Percentiles rank a stretch among this genome's conserved stretches.
These are phyloP conservation scores for Xerocomellus dryophilus DNA, from an alignment of 768 basidiomycete species.

Conservation along the genomic window DNA sequence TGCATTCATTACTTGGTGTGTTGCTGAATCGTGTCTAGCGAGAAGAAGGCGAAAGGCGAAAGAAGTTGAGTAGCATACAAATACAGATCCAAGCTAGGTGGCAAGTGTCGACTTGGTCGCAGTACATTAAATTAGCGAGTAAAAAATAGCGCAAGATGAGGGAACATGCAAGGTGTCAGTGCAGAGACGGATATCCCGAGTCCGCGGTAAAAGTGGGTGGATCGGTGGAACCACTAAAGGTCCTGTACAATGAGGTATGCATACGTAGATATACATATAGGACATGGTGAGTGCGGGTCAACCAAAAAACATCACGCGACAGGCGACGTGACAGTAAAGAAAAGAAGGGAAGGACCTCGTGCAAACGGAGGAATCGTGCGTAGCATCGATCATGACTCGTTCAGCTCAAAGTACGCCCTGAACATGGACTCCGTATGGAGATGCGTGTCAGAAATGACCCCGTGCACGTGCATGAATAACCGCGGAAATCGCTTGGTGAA, in stretches of 20 bases:
- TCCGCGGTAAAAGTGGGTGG: neutral
- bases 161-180: neutral
- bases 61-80: constrained; percentile 5
- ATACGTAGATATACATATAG: constrained; percentile 11
- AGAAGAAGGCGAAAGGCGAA: neutral
- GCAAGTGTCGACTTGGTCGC: neutral
- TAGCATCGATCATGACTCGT: constrained; percentile 38
- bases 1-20: neutral
- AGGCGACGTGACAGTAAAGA: neutral
- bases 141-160: neutral
- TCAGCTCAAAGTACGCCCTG: constrained; percentile 79
- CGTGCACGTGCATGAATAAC: constrained; percentile 89
- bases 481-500: constrained; percentile 92
- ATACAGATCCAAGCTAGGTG: constrained; percentile 19
- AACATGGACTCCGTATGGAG: constrained; percentile 88
- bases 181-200: constrained; percentile 2
- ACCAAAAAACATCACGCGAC: neutral
- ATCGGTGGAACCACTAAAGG: neutral
- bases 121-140: constrained; percentile 23
- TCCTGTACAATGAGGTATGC: constrained; percentile 10
- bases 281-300: neutral
- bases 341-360: neutral
- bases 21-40: constrained; percentile 6
- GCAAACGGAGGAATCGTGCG: neutral
- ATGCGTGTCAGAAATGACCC: constrained; percentile 70